These are phyloP conservation scores for Eucalyptus erythrocorys DNA, from an alignment of 345 rosid species.

Conservation along the genomic window DNA sequence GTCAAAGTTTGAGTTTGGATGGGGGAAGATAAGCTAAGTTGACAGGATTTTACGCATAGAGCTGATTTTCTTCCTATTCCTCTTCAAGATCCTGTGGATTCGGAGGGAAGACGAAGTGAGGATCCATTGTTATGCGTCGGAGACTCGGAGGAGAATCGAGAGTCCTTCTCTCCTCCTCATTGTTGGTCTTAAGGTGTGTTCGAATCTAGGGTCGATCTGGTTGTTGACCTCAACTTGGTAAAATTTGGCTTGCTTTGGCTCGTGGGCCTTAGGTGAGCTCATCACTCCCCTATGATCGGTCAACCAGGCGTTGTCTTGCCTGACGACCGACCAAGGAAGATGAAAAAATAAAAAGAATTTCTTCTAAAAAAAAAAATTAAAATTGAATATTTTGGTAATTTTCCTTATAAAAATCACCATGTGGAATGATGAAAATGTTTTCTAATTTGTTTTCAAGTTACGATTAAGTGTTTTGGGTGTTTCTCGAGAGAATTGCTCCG, in stretches of 20 bases:
- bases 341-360: no score
- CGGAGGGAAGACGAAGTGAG: background rate
- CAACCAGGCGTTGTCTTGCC: rapidly evolving
- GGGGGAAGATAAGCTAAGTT: rapidly evolving
- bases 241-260: no score
- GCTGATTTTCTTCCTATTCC: rapidly evolving
- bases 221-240: rapidly evolving
- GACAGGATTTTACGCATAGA: rapidly evolving
- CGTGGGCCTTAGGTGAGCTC: rapidly evolving
- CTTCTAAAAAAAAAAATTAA: no score
- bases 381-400: background rate
- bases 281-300: rapidly evolving
- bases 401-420: background rate
- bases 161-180: background rate
- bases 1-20: background rate
- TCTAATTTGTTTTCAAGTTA: rapidly evolving
- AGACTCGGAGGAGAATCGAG: rapidly evolving
- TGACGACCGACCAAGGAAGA: rapidly evolving
- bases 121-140: background rate
- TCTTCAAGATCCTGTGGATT: background rate
- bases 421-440: rapidly evolving
- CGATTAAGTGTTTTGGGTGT: background rate
- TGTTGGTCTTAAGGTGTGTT: background rate
- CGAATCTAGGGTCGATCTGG: rapidly evolving
- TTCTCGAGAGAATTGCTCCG: rapidly evolving